Evolutionary conservation across 768 basidiomycete species (phyloP).

Genomic region (Ramaria sp.): DNA sequence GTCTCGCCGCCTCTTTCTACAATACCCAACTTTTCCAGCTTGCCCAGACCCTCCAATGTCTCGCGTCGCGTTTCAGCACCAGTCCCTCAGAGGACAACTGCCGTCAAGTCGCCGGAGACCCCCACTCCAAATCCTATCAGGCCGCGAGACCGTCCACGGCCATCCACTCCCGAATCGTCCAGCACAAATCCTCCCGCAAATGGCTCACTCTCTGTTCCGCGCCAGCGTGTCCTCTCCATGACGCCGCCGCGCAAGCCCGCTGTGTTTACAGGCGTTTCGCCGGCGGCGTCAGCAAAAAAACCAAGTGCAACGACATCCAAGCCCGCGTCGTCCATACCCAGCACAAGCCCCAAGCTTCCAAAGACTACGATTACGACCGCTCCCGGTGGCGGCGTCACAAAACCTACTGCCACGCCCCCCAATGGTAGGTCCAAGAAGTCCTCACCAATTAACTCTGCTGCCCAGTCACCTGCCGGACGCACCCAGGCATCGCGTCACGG

Average conservation of each 20-base stretch:
- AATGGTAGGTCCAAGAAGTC: neutral
- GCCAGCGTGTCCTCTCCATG: conserved; percentile 36
- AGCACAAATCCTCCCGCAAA: neutral
- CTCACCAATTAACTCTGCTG: neutral
- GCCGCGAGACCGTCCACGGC: conserved; percentile 9
- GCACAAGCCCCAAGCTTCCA: conserved; percentile 9
- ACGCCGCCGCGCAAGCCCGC: conserved; percentile 24
- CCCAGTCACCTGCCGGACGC: conserved; percentile 17
- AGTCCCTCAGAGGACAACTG: conserved; percentile 4
- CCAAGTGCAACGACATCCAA: neutral
- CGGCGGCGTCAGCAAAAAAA: conserved; percentile 13
- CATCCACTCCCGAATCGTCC: conserved; percentile 13
- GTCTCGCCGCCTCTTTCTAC: conserved; percentile 13
- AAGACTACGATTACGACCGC: conserved; percentile 13
- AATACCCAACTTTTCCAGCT: conserved; percentile 25
- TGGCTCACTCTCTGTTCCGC: conserved; percentile 13
- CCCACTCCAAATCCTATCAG: conserved; percentile 20
- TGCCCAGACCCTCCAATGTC: conserved; percentile 14
- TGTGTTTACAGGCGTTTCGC: conserved; percentile 17
- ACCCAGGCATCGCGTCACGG: conserved; percentile 16
- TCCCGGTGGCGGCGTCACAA: conserved; percentile 13
- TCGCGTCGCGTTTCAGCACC: conserved; percentile 16
- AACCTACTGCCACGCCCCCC: conserved; percentile 11
- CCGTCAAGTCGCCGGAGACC: conserved; percentile 16
- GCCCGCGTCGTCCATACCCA: neutral